Base-by-base conservation (phyloP, 345 rosid genomes). In the Theobroma cacao region DNA sequence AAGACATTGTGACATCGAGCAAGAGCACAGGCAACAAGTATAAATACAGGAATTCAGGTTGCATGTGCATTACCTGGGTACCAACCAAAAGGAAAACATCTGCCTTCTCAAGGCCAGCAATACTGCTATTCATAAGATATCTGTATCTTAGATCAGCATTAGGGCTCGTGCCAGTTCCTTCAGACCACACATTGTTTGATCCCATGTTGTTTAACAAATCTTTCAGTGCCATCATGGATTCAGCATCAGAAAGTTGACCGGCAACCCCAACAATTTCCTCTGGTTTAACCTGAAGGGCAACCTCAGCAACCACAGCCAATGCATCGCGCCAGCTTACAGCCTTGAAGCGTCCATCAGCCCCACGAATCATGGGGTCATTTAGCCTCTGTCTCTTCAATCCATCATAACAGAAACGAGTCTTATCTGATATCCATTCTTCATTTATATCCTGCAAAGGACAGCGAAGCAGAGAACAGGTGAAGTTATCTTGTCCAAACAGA, bases 391-490 rank as follows among this genome's bases (percentile, higher is more conserved):
- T 91, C 89, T 97, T 97, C 80, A 97, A 82, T 81, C 99, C 99
- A 79, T 97, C 99, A 84, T 94, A 97, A 74, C 90, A 85, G 79
- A 97, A 97, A 50, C 99, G 88, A 31, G 98, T 97, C 87, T 97
- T 97, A 80, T 97, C 99, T 61, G 99, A 97, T 85, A 97, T 94
- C 99, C 99, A 97, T 80, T 97, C 99, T 85, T 97, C 98, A 80
- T 97, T 97, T 75, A 97, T 93, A 67, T 97, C 99, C 99, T 97
- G 91, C 76, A 84, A 86, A 85, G 13, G 30, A 12, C 38, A 65
- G 52, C 33, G 31, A 55, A 84, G 34, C 69, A 71, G 3, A 61
- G 41, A 82, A 68, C 36, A 63, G 34, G 18, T 41, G 7, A 55
- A 38, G 56, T 74, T 52, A 33, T 72, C 62, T 28, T 30, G 60